Evolutionary conservation across 1,284 basidiomycete genomes (phyloP).

Genomic region (Cryptococcus floricola): DNA sequence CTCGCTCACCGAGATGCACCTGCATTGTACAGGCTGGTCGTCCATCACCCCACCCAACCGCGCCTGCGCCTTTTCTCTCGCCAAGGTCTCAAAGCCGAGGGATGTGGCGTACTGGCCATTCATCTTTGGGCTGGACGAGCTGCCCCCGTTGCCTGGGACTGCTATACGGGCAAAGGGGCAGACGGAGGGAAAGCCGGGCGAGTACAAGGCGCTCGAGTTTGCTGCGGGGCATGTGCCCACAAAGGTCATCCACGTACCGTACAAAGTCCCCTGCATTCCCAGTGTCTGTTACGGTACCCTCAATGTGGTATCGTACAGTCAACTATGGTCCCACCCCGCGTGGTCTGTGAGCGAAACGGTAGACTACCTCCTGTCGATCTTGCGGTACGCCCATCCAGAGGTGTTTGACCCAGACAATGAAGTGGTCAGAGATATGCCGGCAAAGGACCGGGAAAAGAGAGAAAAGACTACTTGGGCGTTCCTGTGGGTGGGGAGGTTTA

Average conservation of each 20-base stretch:
- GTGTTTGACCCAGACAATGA: not conserved
- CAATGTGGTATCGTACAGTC: not conserved
- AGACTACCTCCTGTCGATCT: not conserved
- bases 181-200: not conserved
- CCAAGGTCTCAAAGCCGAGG: not conserved
- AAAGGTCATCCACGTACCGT: not conserved
- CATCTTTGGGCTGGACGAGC: conserved; percentile 1
- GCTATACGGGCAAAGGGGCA: not conserved
- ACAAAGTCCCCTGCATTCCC: not conserved
- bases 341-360: not conserved
- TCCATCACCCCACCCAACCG: conserved; percentile 1
- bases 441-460: not conserved
- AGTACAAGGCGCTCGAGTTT: not conserved
- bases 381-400: not conserved
- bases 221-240: not conserved
- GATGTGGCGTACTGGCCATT: not conserved
- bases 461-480: not conserved
- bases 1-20: not conserved
- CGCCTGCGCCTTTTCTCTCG: not conserved
- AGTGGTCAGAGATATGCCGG: not conserved
- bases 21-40: not conserved
- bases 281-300: not conserved
- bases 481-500: not conserved
- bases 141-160: not conserved
- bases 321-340: not conserved